phyloP scores from a whole-genome alignment of 768 basidiomycete genomes.

The Lactarius sanguifluus region DNA sequence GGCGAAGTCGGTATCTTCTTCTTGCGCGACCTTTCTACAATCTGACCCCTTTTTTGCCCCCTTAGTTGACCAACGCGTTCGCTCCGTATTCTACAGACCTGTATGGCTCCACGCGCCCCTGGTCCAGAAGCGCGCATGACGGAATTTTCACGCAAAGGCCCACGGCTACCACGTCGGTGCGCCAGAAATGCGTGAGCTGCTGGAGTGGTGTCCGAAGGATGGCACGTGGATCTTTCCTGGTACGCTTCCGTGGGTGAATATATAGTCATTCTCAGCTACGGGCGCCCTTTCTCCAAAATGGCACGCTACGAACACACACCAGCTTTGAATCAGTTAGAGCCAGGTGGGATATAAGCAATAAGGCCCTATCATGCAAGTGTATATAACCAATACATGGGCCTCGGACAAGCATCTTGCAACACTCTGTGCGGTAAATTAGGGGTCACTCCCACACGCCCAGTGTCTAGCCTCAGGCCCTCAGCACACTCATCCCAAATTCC shows the following conservation, averaged over 20 bases:
- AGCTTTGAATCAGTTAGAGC: too few relatives aligned
- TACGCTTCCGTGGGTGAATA: slow-evolving; percentile 55
- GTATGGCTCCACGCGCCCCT: slow-evolving; percentile 82
- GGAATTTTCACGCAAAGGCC: slow-evolving; percentile 67
- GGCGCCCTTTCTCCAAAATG: not conserved
- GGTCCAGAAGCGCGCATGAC: slow-evolving; percentile 60
- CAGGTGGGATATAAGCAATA: not conserved
- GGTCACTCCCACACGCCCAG: not conserved
- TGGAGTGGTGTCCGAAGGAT: slow-evolving; percentile 79
- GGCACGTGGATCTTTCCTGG: slow-evolving; percentile 49
- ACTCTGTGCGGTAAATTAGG: not conserved
- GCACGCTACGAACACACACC: not conserved
- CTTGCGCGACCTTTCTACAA: slow-evolving; percentile 34
- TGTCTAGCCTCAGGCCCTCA: too few relatives aligned
- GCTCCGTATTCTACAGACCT: slow-evolving; percentile 69
- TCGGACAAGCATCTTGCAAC: too few relatives aligned
- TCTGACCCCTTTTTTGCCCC: slow-evolving; percentile 24
- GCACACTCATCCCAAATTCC: not conserved
- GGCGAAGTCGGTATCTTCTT: slow-evolving; percentile 65
- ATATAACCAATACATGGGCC: too few relatives aligned
- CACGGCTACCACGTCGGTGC: slow-evolving; percentile 79
- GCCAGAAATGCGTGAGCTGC: slow-evolving; percentile 65
- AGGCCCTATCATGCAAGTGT: too few relatives aligned
- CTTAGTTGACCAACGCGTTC: slow-evolving; percentile 74
- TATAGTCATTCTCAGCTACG: not conserved